Conservation (phyloP, 2,329 filamentous ascomycete genomes). For the Epichloe glyceriae region DNA sequence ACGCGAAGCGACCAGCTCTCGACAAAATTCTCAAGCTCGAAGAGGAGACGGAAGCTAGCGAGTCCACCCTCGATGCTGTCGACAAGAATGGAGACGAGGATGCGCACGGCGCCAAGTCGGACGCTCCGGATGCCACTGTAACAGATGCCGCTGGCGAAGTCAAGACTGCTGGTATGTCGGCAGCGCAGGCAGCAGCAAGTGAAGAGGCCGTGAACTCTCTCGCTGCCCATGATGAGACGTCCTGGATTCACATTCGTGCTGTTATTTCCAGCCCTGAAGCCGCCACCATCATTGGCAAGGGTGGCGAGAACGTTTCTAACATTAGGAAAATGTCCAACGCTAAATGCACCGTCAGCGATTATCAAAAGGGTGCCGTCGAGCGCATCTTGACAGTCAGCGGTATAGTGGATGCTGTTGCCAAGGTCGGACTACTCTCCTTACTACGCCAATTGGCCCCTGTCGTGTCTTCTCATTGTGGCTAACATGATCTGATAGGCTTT, state of each 20-base stretch:
- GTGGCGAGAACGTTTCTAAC: conserved; percentile 95
- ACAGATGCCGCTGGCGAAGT: conserved; percentile 19
- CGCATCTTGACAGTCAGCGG: conserved; percentile 96
- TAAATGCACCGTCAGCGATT: conserved; percentile 98
- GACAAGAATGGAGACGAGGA: conserved; percentile 38
- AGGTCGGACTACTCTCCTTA: conserved; percentile 42
- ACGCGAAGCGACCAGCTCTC: conserved; percentile 90
- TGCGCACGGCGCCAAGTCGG: conserved; percentile 35
- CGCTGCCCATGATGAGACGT: conserved; percentile 70
- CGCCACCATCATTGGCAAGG: conserved; percentile 95
- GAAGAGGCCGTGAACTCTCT: conserved; percentile 29
- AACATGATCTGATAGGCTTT: conserved; percentile 54
- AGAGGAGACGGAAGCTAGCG: conserved; percentile 34
- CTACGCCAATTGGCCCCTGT: neutral
- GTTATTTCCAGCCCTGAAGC: conserved; percentile 97
- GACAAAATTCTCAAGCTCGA: conserved; percentile 76
- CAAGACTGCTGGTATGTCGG: conserved; percentile 12
- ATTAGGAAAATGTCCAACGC: conserved; percentile 90
- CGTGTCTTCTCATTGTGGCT: conserved; percentile 10
- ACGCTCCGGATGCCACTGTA: conserved; percentile 14
- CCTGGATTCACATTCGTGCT: conserved; percentile 93
- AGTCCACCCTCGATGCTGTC: conserved; percentile 23
- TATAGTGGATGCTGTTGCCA: conserved; percentile 89
- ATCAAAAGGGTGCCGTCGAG: conserved; percentile 91
- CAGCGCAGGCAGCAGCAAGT: conserved; percentile 15